Evolutionary conservation across 768 basidiomycete species (phyloP).

Genomic region (Xanthoconium purpureum): DNA sequence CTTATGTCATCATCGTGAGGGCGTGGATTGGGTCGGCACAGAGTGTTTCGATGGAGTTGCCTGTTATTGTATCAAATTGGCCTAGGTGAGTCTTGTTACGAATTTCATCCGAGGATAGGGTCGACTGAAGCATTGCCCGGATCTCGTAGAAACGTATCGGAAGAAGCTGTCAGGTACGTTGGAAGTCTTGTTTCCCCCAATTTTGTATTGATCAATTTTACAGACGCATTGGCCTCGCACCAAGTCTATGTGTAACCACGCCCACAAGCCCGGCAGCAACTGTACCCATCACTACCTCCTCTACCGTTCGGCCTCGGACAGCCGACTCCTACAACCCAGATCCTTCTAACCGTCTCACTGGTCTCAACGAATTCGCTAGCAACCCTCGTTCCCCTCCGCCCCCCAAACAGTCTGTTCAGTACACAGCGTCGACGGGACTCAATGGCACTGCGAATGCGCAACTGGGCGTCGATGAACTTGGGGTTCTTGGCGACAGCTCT

Average conservation of each 20-base stretch:
- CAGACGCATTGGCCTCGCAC: conserved; percentile 50
- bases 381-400: conserved; percentile 9
- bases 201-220: background rate
- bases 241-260: conserved; percentile 35
- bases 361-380: conserved; percentile 5
- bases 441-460: conserved; percentile 17
- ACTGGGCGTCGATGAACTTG: conserved; percentile 21
- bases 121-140: background rate
- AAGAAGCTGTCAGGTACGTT: conserved; percentile 59
- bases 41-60: conserved; percentile 67
- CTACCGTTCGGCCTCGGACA: conserved; percentile 18
- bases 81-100: conserved; percentile 52
- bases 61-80: conserved; percentile 84
- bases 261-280: conserved; percentile 31
- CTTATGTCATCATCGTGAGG: conserved; percentile 72
- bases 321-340: conserved; percentile 20
- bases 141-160: conserved; percentile 57
- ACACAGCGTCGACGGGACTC: conserved; percentile 28
- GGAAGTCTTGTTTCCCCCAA: background rate
- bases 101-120: background rate
- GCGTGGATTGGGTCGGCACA: conserved; percentile 71
- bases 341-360: conserved; percentile 2
- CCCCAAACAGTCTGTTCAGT: conserved; percentile 23
- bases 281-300: conserved; percentile 26
- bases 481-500: conserved; percentile 14